These are phyloP conservation scores for Heliamphora exappendiculata DNA, from an alignment of 148 eudicot species.

Conservation along the genomic window DNA sequence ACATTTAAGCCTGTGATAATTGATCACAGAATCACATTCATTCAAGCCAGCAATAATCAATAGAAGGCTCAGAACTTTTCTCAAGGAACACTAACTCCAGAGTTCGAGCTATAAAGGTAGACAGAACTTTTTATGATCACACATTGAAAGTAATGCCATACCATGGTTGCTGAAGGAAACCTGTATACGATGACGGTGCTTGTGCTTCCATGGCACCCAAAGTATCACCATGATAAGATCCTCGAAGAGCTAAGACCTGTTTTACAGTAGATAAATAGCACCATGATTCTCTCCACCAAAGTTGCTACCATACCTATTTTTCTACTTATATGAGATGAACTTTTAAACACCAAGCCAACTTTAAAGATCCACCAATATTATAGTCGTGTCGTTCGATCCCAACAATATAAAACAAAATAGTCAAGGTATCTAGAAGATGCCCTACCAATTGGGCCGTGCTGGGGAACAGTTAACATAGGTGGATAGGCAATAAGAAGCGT, in stretches of 20 bases:
- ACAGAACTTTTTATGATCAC: not conserved
- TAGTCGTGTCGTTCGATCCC: no score
- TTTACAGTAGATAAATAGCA: slow-evolving; percentile 9
- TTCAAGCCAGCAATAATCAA: not conserved
- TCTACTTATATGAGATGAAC: no score
- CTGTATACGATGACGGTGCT: slow-evolving; percentile 82
- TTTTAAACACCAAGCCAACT: no score
- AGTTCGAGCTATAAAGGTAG: not conserved
- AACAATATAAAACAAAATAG: not conserved
- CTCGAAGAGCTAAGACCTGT: slow-evolving; percentile 81
- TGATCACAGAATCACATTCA: no score
- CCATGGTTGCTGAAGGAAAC: slow-evolving; percentile 96
- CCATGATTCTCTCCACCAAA: not conserved
- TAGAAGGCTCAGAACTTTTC: not conserved
- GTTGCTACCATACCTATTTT: not conserved
- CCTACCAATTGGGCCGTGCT: not conserved
- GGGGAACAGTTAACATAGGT: not conserved
- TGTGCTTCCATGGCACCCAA: slow-evolving; percentile 99
- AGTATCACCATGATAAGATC: slow-evolving; percentile 96
- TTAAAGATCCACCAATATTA: no score
- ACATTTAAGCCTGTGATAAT: no score
- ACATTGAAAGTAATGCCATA: slow-evolving; percentile 18
- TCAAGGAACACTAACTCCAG: not conserved
- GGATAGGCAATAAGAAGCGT: no score
- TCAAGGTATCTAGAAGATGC: not conserved